Base-by-base conservation (phyloP, 306 rosid genomes). In the Mimosa pudica region DNA sequence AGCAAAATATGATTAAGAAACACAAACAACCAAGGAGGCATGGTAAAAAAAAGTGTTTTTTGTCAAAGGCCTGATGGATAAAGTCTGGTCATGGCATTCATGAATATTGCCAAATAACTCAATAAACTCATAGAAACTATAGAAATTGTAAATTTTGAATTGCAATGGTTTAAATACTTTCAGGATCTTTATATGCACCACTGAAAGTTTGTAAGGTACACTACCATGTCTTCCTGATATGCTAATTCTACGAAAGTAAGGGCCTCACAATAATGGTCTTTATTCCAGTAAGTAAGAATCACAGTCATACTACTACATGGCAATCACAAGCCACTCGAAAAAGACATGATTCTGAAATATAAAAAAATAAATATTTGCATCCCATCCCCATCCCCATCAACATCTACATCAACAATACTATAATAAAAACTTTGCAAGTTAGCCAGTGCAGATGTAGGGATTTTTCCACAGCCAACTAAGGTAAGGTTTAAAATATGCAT, bases 201-300 rank as follows among this genome's bases (percentile, higher is more conserved):
- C 49, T 38, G 42, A 73, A 80, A 1, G 30, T 24, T 24, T 24
- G 30, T 52, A 75, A 76, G 17, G 8, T 41, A 8, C 64, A 57
- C 80, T 41, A 58, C 49, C 67, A 80, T 71, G 45, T 76, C 77
- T 47, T 55, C 65, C 63, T 71, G 44, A 57, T 42, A 71, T 55
- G 46, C 75, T 60, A 81, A 69, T 18, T 46, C 18, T 41, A 52
- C 30, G 47, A 44, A 74, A 69, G 57, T 33, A 18, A 32, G 63
- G 67, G 60, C 49, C 47, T 17, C 65, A 35, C 55, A 77, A 48
- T 14, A 49, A 61, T 79, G 74, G 57, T 32, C 70, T 69, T 41
- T 66, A 57, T 48, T 57, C 64, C 70, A 75, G 32, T 36, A 47
- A 41, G 73, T n/a, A 36, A 79, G 77, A 79, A 79, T 9, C 14